These are phyloP conservation scores for Gleditsia sinensis DNA, from an alignment of 306 rosid genomes.

Conservation along the genomic window DNA sequence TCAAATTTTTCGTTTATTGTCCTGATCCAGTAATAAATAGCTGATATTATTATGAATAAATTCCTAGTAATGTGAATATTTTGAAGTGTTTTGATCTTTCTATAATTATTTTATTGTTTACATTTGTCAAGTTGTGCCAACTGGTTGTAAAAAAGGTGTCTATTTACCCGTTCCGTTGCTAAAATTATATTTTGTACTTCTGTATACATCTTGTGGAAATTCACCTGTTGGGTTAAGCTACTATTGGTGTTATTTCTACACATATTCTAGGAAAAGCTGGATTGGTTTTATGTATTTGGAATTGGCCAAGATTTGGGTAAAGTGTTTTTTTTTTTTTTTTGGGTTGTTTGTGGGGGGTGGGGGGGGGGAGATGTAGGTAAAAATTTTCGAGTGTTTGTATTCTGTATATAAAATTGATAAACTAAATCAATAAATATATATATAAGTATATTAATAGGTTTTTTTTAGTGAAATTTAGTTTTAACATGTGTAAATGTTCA, in stretches of 20 bases:
- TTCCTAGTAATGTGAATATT: neutral
- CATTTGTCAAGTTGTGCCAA: neutral
- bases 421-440: too few relatives aligned
- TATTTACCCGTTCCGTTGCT: neutral
- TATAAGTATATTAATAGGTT: too few relatives aligned
- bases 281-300: too few relatives aligned
- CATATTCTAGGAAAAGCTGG: neutral
- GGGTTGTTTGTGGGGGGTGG: too few relatives aligned
- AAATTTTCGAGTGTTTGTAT: too few relatives aligned
- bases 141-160: neutral
- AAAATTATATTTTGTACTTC: neutral
- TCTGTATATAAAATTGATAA: too few relatives aligned
- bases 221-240: neutral
- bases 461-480: too few relatives aligned
- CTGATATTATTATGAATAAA: neutral
- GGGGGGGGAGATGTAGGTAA: too few relatives aligned
- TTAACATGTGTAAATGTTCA: too few relatives aligned
- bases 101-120: neutral
- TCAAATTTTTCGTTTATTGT: neutral
- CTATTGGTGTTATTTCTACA: neutral
- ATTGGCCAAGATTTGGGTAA: too few relatives aligned
- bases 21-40: conserved; percentile 10
- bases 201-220: neutral
- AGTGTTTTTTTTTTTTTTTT: too few relatives aligned
- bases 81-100: neutral